A percentile compares a stretch with the other conserved stretches of the same genome.
Evolutionary conservation across 2,329 filamentous ascomycete genomes (phyloP).

Genomic region (Epichloe amarillans): DNA sequence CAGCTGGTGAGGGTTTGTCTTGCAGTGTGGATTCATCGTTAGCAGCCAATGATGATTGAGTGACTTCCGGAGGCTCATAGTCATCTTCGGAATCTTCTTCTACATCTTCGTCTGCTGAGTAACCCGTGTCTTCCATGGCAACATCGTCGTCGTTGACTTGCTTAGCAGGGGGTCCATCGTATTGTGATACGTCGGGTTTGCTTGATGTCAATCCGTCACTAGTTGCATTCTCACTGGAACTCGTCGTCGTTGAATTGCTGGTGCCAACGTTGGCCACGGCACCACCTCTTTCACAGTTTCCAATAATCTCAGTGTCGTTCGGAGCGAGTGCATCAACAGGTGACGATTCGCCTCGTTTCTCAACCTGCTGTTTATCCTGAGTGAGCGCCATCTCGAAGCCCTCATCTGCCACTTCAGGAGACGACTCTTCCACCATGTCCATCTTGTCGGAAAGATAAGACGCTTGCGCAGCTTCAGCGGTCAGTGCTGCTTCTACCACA

Average conservation of each 20-base stretch:
- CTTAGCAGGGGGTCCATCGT: neutral
- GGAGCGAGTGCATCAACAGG: neutral
- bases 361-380: neutral
- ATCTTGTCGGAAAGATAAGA: neutral
- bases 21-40: conserved; percentile 5
- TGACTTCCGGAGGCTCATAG: conserved; percentile 41
- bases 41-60: neutral
- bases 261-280: neutral
- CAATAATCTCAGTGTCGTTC: neutral
- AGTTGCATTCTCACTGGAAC: neutral
- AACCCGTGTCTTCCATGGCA: conserved; percentile 10
- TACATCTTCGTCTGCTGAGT: conserved; percentile 26
- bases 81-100: conserved; percentile 29
- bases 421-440: neutral
- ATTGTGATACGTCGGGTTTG: neutral
- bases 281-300: neutral
- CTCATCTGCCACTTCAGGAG: neutral
- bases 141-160: conserved; percentile 4
- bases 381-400: neutral
- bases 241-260: neutral
- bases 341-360: neutral
- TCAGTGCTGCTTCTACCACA: neutral
- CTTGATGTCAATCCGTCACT: neutral
- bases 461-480: neutral
- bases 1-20: neutral